These are phyloP conservation scores for Podospora bellae-mahoneyi DNA, from an alignment of 495 filamentous ascomycete species.

Conservation along the genomic window DNA sequence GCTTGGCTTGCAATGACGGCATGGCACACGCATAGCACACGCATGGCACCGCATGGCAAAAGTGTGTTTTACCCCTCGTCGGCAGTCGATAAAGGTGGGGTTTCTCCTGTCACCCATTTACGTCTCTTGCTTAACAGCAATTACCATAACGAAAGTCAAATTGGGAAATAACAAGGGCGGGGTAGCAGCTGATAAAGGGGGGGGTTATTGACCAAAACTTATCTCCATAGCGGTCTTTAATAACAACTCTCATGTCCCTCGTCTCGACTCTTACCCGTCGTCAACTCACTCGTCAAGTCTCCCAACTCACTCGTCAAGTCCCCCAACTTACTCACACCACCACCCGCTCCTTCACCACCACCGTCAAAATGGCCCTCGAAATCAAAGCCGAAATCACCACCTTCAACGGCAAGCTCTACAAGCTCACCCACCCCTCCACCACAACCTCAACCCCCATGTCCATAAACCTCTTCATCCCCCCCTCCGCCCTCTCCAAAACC, in stretches of 20 bases:
- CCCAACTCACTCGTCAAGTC: neutral
- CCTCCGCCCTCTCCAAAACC: constrained; percentile 43
- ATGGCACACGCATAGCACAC: constrained; percentile 6
- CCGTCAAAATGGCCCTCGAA: constrained; percentile 66
- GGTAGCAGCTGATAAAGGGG: neutral
- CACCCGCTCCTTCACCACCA: neutral
- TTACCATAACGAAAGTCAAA: neutral
- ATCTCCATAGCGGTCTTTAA: neutral
- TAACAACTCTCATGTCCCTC: neutral
- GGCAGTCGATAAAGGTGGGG: constrained; percentile 19
- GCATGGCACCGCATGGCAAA: constrained; percentile 3
- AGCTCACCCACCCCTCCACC: constrained; percentile 78
- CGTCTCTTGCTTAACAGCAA: neutral
- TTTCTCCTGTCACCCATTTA: neutral
- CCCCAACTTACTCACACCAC: neutral
- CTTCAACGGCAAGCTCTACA: constrained; percentile 93
- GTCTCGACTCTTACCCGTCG: neutral
- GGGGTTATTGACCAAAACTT: neutral
- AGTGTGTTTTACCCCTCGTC: constrained; percentile 17
- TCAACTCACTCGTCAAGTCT: neutral
- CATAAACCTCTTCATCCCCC: constrained; percentile 70
- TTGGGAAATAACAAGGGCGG: neutral
- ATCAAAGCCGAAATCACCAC: constrained; percentile 85
- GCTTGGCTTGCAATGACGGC: neutral
- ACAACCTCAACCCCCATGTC: constrained; percentile 67